Evolutionary conservation across 164 flowering plant species (phyloP).

Genomic region (Echeveria elegans): DNA sequence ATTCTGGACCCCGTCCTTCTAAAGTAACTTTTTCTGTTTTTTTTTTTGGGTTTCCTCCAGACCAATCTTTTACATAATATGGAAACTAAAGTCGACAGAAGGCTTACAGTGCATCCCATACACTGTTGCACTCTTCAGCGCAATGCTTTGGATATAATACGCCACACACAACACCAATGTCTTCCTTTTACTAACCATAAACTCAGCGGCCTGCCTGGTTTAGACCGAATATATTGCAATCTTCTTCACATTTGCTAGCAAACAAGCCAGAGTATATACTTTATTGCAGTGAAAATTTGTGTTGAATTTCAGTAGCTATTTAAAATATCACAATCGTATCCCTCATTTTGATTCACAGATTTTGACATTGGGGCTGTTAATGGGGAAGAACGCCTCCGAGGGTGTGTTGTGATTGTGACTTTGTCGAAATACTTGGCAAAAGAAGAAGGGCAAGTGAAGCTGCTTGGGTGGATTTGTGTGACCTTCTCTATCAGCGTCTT

Average conservation of each 20-base stretch:
- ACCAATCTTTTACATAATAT: constrained; percentile 34
- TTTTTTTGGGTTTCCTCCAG: constrained; percentile 12
- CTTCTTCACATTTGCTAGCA: constrained; percentile 30
- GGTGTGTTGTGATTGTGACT: neutral
- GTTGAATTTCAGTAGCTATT: neutral
- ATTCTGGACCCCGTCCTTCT: neutral
- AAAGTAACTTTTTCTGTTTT: neutral
- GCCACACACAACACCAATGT: constrained; percentile 25
- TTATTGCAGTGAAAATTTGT: neutral
- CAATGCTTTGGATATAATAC: constrained; percentile 46
- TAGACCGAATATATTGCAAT: constrained; percentile 32
- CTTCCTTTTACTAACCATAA: constrained; percentile 34
- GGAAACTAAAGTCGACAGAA: constrained; percentile 43
- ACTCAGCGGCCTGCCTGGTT: constrained; percentile 31
- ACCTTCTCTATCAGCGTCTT: constrained; percentile 6
- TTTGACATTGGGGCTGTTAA: neutral
- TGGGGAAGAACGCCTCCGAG: constrained; percentile 3
- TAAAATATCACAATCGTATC: too few relatives aligned
- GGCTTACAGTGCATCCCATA: constrained; percentile 54
- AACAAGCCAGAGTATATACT: constrained; percentile 25
- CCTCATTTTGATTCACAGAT: neutral
- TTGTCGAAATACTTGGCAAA: neutral
- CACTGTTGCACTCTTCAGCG: constrained; percentile 34
- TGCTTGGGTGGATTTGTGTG: constrained; percentile 13
- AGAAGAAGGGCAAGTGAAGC: neutral